Evolutionary conservation across 768 basidiomycete species (phyloP), one percentile per base, ranked within the genome.

Genomic region (Termitomyces sp.): DNA sequence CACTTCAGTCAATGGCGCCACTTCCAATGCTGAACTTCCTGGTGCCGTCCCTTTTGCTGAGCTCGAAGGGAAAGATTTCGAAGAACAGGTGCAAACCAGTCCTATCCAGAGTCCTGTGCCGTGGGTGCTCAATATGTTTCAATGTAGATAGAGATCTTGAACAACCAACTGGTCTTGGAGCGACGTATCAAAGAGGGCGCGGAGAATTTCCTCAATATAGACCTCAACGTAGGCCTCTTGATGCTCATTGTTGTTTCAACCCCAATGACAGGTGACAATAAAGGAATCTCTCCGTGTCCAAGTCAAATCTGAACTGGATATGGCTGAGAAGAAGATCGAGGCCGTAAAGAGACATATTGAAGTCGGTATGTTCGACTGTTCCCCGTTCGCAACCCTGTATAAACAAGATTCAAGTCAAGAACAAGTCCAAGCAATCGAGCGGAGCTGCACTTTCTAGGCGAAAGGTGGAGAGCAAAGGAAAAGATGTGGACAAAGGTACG

Each of bases 171-270:
- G 20, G 82, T 83, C 54, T 79, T 90, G 59, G 88, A 94, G 73
- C 84, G 83, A 60, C 80, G 88, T 55, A 92, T 97, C 60, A 92
- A 86, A 69, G 93, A 94, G 70, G 94, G 94, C 12, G 94, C 94
- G 0, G 92, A 95, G 75, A 94, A 90, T 63, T 79, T 98, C 60
- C 75, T 97, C 15, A 84, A 85, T 63, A 86, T 90, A 72, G 72
- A 78, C 33, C 66, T 85, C 41, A 77, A 77, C 47, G 86, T 86
- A 58, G 64, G 77, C 31, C n/a, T 71, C 12, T 18, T 15, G 36
- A 28, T 33, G 34, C 22, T n/a, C 18, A 18, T 13, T 28, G 15
- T 29, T 10, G 10, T 50, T 48, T 31, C 13, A 6, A 13, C 13
- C 13, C 10, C 26, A 20, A 46, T 52, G 6, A 62, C n/a, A 37